Conservation (phyloP, 2,329 filamentous ascomycete genomes). For the Fonsecaea monophora region DNA sequence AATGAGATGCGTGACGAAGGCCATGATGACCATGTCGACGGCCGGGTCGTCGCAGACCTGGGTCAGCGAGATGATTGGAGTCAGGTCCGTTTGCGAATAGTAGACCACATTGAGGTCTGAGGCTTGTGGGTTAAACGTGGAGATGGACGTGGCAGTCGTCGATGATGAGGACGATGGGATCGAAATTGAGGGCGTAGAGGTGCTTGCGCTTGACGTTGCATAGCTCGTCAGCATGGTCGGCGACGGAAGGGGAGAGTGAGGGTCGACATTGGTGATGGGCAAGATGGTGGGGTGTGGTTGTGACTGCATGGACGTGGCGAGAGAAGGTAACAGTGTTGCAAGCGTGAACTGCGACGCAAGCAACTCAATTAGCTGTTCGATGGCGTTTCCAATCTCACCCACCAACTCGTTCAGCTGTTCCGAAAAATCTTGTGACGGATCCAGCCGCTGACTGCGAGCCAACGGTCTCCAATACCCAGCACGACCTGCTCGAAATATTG, state of each 20-base stretch:
- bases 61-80: slow-evolving; percentile 33
- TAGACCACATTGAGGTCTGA: slow-evolving; percentile 39
- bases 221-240: not conserved
- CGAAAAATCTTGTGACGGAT: slow-evolving; percentile 17
- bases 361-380: slow-evolving; percentile 25
- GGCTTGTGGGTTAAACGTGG: slow-evolving; percentile 32
- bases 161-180: not conserved
- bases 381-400: slow-evolving; percentile 16
- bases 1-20: slow-evolving; percentile 42
- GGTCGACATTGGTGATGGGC: slow-evolving; percentile 22
- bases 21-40: slow-evolving; percentile 44
- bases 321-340: not conserved
- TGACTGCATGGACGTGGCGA: not conserved
- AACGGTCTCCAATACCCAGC: slow-evolving; percentile 26
- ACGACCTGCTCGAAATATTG: slow-evolving; percentile 6
- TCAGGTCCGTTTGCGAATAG: slow-evolving; percentile 41
- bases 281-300: slow-evolving; percentile 12
- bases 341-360: slow-evolving; percentile 23
- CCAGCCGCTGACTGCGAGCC: slow-evolving; percentile 10
- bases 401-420: slow-evolving; percentile 21
- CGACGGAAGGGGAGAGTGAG: not conserved
- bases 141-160: slow-evolving; percentile 1
- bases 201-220: not conserved
- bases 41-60: slow-evolving; percentile 40
- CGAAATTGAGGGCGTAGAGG: not conserved